Conservation (phyloP, 2,329 filamentous ascomycete genomes). For the Xylaria sp. region DNA sequence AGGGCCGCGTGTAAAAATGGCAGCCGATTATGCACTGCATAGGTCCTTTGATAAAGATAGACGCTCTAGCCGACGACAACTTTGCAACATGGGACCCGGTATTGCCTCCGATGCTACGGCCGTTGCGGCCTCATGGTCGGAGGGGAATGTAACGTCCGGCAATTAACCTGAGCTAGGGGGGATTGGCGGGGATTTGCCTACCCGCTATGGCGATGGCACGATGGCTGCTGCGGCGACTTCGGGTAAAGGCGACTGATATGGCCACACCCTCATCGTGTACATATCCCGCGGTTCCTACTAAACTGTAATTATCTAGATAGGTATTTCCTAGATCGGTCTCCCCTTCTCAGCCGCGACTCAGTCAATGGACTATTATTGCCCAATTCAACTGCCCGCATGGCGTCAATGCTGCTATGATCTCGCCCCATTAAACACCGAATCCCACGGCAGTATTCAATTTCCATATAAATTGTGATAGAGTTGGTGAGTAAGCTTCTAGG, state of each 20-base stretch:
- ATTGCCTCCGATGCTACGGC: slow-evolving; percentile 27
- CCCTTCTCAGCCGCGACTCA: slow-evolving; percentile 5
- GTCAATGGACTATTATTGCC: background rate
- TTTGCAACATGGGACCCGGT: slow-evolving; percentile 13
- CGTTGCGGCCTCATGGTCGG: slow-evolving; percentile 22
- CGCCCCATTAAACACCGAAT: slow-evolving; percentile 2
- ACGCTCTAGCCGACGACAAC: slow-evolving; percentile 13
- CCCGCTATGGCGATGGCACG: background rate
- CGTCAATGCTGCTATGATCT: background rate
- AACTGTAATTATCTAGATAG: no score
- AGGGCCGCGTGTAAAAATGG: background rate
- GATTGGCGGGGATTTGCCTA: background rate
- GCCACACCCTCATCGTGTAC: background rate
- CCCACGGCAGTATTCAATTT: slow-evolving; percentile 3
- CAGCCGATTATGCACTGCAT: background rate
- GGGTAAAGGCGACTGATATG: background rate
- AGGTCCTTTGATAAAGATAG: slow-evolving; percentile 1
- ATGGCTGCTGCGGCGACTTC: background rate
- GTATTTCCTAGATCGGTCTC: no score
- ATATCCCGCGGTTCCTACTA: background rate
- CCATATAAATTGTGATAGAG: no score
- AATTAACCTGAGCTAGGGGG: slow-evolving; percentile 1
- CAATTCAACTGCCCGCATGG: background rate
- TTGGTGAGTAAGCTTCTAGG: no score
- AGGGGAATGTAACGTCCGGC: slow-evolving; percentile 23